A percentile compares a stretch with the other conserved stretches of the same genome.
phyloP scores from a whole-genome alignment of 345 rosid species.

The Aurinia saxatilis region DNA sequence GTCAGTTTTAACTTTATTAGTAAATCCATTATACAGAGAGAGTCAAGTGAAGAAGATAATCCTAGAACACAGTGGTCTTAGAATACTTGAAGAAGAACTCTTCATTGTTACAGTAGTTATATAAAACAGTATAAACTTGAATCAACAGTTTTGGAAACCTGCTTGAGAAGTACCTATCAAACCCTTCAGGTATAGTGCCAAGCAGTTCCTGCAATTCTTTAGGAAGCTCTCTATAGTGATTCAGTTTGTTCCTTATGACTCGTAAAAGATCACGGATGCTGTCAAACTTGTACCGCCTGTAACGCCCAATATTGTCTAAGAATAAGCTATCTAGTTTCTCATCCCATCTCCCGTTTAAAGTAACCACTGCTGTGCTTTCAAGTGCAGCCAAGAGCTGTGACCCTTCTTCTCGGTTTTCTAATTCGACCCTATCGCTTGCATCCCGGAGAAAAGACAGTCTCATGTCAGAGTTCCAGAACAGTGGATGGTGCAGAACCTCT shows the following conservation, averaged over 20 bases:
- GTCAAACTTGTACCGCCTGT: constrained; percentile 61
- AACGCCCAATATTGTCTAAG: constrained; percentile 51
- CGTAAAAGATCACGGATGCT: constrained; percentile 59
- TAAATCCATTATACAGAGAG: constrained; percentile 4
- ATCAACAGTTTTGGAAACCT: constrained; percentile 68
- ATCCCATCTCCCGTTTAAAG: constrained; percentile 60
- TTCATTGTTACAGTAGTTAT: constrained; percentile 40
- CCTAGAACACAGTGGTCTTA: constrained; percentile 28
- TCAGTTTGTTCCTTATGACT: constrained; percentile 61
- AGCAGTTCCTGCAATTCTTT: constrained; percentile 50
- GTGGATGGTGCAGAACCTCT: constrained; percentile 52
- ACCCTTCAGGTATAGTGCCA: constrained; percentile 66
- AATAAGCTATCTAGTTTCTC: constrained; percentile 58
- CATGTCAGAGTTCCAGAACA: constrained; percentile 62
- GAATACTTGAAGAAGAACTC: constrained; percentile 53
- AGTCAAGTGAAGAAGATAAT: background rate
- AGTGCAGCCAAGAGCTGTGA: constrained; percentile 50
- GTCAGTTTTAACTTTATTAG: background rate
- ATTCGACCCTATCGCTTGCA: constrained; percentile 58
- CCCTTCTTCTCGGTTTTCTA: constrained; percentile 48
- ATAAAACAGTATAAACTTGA: constrained; percentile 58
- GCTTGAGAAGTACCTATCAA: constrained; percentile 47
- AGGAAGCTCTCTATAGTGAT: constrained; percentile 69
- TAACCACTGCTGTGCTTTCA: constrained; percentile 43
- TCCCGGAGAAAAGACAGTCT: constrained; percentile 71